Evolutionary conservation across 768 basidiomycete genomes (phyloP), one percentile per base, ranked within the genome.

Genomic region (Nevesoporus exiguus): DNA sequence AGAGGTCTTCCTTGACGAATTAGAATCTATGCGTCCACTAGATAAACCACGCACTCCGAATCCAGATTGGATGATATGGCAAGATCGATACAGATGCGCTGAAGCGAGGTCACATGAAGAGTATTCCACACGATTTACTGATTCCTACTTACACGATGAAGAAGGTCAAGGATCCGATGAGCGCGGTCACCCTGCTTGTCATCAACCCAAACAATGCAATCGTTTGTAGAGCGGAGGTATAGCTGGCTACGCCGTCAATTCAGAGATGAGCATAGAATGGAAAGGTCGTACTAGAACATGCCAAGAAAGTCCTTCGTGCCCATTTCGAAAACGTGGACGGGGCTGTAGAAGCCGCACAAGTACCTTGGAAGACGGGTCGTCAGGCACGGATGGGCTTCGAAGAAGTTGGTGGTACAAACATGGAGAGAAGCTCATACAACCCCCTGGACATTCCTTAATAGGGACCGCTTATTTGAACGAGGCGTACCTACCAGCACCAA

Each of bases 171-270:
- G 82, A 73, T 68, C 85, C 85, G 24, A 85, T 57, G 48, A 81
- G 74, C 6, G 85, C 86, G n/a, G 87, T 77, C 45, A 87, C 74
- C 30, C 87, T 77, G 54, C 85, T 80, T 59, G 86, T 65, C 61
- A 82, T 81, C 52, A 90, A 66, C 21, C 87, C 87, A 59, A 90
- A 90, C 11, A 90, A 70, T 2, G 81, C 85, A 41, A 90, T 82
- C 1, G 84, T 85, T 72, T 71, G 58, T 78, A 74, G 57, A 22
- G 66, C 70, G 74, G 53, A 71, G 43, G 61, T 71, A 61, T 60
- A 70, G 39, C 56, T 69, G 41, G 7, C 55, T 7, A 40, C 55
- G 17, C 43, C 51, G 47, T 62, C 29, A 65, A 39, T 21, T 33
- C 15, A 13, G 13, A 21, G 15, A 17, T 36, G 34, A 59, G 36